phyloP scores from a whole-genome alignment of 208 protist genomes.

The Angomonas deanei region DNA sequence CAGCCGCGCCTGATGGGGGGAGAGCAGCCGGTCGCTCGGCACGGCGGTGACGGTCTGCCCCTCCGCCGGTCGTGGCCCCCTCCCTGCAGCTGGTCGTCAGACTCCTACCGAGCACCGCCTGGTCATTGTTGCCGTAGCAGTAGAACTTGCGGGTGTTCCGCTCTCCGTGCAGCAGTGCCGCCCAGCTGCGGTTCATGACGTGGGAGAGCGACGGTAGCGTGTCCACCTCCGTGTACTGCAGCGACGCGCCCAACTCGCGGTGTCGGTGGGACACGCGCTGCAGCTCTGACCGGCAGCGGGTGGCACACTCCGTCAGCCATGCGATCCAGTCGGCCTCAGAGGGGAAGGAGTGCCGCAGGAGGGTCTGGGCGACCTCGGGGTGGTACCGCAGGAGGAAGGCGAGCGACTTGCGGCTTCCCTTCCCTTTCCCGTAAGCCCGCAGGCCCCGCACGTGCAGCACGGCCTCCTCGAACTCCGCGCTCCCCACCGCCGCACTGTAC shows the following conservation, averaged over 20 bases:
- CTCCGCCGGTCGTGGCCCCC: not conserved
- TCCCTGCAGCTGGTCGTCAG: constrained; percentile 5
- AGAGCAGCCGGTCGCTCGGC: constrained; percentile 18
- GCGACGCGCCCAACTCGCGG: not conserved
- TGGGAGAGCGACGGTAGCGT: constrained; percentile 32
- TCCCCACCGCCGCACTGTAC: constrained; percentile 31
- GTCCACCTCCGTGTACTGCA: constrained; percentile 14
- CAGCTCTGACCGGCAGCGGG: constrained; percentile 28
- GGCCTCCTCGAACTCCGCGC: constrained; percentile 27
- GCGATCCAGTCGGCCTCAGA: constrained; percentile 24
- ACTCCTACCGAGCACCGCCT: constrained; percentile 36
- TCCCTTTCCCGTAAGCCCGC: constrained; percentile 43
- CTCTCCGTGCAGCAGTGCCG: constrained; percentile 5
- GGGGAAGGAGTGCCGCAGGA: constrained; percentile 46
- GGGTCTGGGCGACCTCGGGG: constrained; percentile 36
- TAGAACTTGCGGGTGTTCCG: constrained; percentile 12
- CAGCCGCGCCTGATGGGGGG: constrained; percentile 40
- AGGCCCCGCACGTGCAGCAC: constrained; percentile 18
- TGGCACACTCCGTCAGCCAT: constrained; percentile 36
- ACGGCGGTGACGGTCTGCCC: not conserved
- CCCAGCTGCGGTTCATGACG: constrained; percentile 25
- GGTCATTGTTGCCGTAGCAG: constrained; percentile 66
- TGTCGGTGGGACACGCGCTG: constrained; percentile 17
- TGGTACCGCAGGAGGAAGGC: constrained; percentile 30
- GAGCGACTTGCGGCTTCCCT: constrained; percentile 33